Base-by-base conservation (phyloP, 2,329 filamentous ascomycete species). In the Fusarium sp. region DNA sequence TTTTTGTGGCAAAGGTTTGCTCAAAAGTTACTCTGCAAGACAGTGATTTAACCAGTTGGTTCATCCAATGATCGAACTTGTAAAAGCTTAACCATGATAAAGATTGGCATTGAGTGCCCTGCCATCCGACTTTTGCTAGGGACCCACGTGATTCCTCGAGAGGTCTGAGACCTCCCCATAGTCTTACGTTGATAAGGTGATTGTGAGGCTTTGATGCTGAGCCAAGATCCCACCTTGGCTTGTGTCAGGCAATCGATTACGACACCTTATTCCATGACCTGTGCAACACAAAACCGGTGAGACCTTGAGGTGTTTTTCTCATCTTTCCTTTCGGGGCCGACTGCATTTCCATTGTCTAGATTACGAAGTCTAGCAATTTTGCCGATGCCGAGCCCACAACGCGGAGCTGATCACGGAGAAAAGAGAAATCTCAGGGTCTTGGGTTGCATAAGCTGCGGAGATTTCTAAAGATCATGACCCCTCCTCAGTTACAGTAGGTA, bases 91-190 rank as follows among this genome's bases (percentile, higher is more conserved):
- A 3, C 19, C 19, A 3, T 19, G 19, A 19, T 19, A 19, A 19
- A 19, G 19, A 19, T 19, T 19, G 19, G 2, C 19, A 28, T 28
- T 15, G 39, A 45, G 46, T 45, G 53, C 51, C 62, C 56, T 48
- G 58, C 56, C 64, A 61, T 53, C 62, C 48, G 52, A 55, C 38
- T 53, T 41, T 52, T 40, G 39, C 60, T 44, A 53, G 29, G 35
- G 32, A 36, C 61, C 64, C 68, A 70, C 65, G 68, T 68, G 68
- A 70, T 44, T 52, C 32, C 48, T 46, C 42, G 44, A 66, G 54
- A 70, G 61, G 67, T 40, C 42, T 49, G 46, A 28, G 26, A 11
- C 15, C 13, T 26, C 31, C 24, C 40, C 24, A 22, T 13, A 29
- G 46, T 56, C 48, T 52, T 43, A 44, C 49, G 42, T 55, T 35